Evolutionary conservation across 805 yeast genomes (phyloP).

Genomic region (Pichia sporocuriosa): DNA sequence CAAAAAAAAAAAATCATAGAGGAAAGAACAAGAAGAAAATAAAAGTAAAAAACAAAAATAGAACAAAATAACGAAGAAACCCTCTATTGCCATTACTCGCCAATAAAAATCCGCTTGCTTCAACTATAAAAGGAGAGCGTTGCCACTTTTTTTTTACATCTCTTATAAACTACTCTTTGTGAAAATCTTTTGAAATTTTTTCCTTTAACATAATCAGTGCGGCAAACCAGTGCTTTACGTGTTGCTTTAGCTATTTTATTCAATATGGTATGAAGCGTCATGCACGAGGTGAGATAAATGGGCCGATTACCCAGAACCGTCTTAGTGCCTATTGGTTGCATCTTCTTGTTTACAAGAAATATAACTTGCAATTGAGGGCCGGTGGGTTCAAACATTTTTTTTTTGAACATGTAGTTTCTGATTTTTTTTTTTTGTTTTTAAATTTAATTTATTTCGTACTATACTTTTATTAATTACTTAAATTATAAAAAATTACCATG

Average conservation of each 20-base stretch:
- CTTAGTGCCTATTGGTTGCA: constrained; percentile 54
- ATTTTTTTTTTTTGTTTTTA: background rate
- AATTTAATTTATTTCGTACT: background rate
- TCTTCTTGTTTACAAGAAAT: constrained; percentile 20
- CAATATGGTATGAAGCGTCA: constrained; percentile 44
- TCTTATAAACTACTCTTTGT: background rate
- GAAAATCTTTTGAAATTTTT: too few relatives aligned
- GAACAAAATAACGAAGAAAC: background rate
- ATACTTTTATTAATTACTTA: background rate
- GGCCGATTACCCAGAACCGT: constrained; percentile 40
- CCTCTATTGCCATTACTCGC: too few relatives aligned
- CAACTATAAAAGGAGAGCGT: background rate
- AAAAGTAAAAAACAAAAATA: background rate
- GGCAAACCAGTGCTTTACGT: constrained; percentile 71
- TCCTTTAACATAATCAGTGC: constrained; percentile 43
- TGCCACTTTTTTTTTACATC: background rate
- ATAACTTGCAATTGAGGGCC: constrained; percentile 42
- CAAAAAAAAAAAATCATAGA: too few relatives aligned
- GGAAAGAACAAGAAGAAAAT: too few relatives aligned
- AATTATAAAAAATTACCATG: background rate
- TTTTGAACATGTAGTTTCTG: background rate
- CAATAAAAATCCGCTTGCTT: background rate
- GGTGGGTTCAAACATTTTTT: constrained; percentile 54
- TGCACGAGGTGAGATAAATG: constrained; percentile 60
- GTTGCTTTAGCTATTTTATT: constrained; percentile 50